Conservation (phyloP, 129 eudicot species). For the Escallonia herrerae region DNA sequence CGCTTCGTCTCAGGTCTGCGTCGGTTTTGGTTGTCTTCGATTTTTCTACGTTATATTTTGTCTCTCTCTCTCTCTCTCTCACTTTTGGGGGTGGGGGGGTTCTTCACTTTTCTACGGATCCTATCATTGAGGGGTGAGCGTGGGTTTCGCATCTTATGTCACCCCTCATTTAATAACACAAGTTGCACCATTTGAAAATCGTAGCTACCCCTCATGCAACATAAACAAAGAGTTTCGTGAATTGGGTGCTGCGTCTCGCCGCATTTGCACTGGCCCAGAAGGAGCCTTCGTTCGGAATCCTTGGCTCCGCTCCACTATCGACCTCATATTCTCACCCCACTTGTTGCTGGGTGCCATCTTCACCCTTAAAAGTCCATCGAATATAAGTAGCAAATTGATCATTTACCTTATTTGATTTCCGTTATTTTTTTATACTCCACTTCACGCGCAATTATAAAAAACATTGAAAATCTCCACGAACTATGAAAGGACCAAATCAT, state of each 20-base stretch:
- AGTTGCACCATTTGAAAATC: neutral
- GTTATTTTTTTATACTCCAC: too few relatives aligned
- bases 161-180: neutral
- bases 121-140: constrained; percentile 5
- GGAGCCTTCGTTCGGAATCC: neutral
- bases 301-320: neutral
- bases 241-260: constrained; percentile 4
- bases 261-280: constrained; percentile 3
- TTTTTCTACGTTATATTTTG: neutral
- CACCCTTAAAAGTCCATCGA: too few relatives aligned
- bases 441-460: too few relatives aligned
- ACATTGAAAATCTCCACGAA: too few relatives aligned
- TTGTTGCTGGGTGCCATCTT: too few relatives aligned
- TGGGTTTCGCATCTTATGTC: neutral
- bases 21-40: neutral
- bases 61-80: neutral
- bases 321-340: constrained; percentile 7
- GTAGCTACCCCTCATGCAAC: neutral
- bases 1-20: constrained; percentile 1
- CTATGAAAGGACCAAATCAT: too few relatives aligned
- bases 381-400: too few relatives aligned
- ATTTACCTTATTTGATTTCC: too few relatives aligned
- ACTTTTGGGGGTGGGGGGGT: neutral
- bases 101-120: neutral
- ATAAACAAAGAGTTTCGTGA: too few relatives aligned